phyloP scores from a whole-genome alignment of 106 monocot species.

The Vanilla planifolia region DNA sequence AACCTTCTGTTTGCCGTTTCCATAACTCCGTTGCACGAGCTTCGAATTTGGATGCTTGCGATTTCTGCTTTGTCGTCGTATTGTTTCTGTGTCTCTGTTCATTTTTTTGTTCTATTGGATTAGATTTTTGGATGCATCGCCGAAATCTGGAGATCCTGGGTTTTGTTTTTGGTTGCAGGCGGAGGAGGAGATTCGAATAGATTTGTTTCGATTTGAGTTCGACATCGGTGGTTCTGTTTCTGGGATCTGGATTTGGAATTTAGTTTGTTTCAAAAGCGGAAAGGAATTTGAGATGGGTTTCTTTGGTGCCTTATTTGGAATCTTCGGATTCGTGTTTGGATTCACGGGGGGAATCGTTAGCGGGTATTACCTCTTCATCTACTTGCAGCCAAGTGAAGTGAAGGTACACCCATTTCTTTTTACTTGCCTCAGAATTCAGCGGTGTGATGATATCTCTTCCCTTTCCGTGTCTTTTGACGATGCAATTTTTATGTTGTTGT shows the following conservation, averaged over 20 bases:
- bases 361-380: slow-evolving; percentile 73
- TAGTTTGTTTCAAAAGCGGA: background rate
- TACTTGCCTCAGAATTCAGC: background rate
- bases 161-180: background rate
- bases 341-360: slow-evolving; percentile 42
- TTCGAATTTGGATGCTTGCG: background rate
- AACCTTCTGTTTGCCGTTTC: background rate
- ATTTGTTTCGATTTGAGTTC: background rate
- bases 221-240: background rate
- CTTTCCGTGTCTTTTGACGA: too few relatives aligned
- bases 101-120: background rate
- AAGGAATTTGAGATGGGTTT: slow-evolving; percentile 31
- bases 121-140: background rate
- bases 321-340: slow-evolving; percentile 57
- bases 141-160: background rate
- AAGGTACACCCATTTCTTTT: slow-evolving; percentile 26
- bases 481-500: too few relatives aligned
- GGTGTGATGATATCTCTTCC: too few relatives aligned
- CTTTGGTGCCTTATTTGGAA: slow-evolving; percentile 35
- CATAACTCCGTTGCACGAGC: background rate
- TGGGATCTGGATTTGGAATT: background rate
- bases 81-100: background rate
- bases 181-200: background rate
- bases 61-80: background rate
- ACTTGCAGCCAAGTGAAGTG: slow-evolving; percentile 54